A percentile compares a stretch with the other conserved stretches of the same genome.
phyloP scores from a whole-genome alignment of 805 yeast species.

The Suhomyces prunicola region DNA sequence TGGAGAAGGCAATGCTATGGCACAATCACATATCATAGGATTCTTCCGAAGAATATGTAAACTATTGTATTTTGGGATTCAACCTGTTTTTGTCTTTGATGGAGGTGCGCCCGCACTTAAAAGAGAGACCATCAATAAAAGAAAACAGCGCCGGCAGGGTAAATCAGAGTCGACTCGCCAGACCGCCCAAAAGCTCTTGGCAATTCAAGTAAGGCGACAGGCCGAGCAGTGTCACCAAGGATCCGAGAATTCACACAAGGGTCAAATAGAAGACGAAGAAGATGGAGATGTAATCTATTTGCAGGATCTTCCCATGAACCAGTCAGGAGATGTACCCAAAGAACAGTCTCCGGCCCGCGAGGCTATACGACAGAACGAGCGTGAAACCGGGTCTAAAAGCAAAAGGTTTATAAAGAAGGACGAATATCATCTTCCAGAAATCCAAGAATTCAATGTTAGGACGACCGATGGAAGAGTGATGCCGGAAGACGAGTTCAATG shows the following conservation, averaged over 20 bases:
- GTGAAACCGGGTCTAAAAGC: conserved; percentile 6
- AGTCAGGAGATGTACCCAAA: conserved; percentile 4
- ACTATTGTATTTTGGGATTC: conserved; percentile 77
- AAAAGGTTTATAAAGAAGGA: conserved; percentile 55
- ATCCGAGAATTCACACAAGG: not conserved
- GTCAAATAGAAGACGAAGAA: conserved; percentile 6
- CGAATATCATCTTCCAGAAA: conserved; percentile 80
- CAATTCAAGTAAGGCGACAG: conserved; percentile 68
- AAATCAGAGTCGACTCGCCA: conserved; percentile 63
- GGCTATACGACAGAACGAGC: conserved; percentile 4
- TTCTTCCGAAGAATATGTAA: conserved; percentile 93
- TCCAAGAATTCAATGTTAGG: conserved; percentile 52
- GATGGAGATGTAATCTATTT: conserved; percentile 17
- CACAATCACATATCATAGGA: conserved; percentile 89
- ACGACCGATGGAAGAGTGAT: conserved; percentile 69
- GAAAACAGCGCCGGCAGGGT: conserved; percentile 74
- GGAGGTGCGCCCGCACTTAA: conserved; percentile 91
- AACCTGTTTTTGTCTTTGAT: conserved; percentile 90
- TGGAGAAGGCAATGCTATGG: conserved; percentile 70
- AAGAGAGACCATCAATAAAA: conserved; percentile 66
- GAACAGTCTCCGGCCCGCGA: conserved; percentile 3
- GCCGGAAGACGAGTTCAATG: conserved; percentile 67
- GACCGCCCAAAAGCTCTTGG: conserved; percentile 78
- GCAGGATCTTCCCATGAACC: conserved; percentile 26
- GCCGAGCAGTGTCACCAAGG: conserved; percentile 22